These are phyloP conservation scores for Arxiozyma heterogenica DNA, from an alignment of 1,139 yeast genomes.

Conservation along the genomic window DNA sequence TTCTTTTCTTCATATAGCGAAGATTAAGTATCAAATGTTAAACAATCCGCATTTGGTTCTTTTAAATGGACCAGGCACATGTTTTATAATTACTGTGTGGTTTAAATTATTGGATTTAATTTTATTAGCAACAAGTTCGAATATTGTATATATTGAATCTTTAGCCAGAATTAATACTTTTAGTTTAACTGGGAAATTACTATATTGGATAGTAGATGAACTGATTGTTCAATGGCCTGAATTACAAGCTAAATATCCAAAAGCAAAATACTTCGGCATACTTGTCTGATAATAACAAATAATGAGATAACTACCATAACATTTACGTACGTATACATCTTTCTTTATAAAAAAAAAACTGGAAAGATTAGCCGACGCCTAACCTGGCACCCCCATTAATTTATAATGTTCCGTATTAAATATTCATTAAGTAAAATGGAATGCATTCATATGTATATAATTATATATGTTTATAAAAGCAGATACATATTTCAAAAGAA, in stretches of 20 bases:
- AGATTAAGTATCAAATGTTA: conserved; percentile 13
- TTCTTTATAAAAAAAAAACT: background rate
- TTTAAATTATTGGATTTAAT: conserved; percentile 45
- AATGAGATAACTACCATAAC: background rate
- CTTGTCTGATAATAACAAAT: conserved; percentile 35
- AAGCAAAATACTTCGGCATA: conserved; percentile 72
- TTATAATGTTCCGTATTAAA: background rate
- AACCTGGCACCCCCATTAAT: background rate
- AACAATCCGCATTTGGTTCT: conserved; percentile 35
- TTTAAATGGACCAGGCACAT: conserved; percentile 91
- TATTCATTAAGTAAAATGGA: conserved; percentile 1
- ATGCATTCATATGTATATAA: background rate
- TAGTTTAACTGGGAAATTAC: conserved; percentile 66
- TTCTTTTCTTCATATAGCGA: conserved; percentile 14
- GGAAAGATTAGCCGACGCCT: background rate
- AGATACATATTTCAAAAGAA: background rate
- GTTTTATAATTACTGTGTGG: conserved; percentile 57
- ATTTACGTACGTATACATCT: background rate
- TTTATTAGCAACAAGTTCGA: conserved; percentile 36
- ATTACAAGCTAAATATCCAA: conserved; percentile 40
- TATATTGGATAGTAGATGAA: conserved; percentile 63
- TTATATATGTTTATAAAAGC: conserved; percentile 4
- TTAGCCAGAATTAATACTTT: conserved; percentile 72
- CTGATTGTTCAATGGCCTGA: conserved; percentile 89
- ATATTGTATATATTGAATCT: conserved; percentile 75